Base-by-base conservation (phyloP, 768 basidiomycete species). In the Leccinum sublutescens region DNA sequence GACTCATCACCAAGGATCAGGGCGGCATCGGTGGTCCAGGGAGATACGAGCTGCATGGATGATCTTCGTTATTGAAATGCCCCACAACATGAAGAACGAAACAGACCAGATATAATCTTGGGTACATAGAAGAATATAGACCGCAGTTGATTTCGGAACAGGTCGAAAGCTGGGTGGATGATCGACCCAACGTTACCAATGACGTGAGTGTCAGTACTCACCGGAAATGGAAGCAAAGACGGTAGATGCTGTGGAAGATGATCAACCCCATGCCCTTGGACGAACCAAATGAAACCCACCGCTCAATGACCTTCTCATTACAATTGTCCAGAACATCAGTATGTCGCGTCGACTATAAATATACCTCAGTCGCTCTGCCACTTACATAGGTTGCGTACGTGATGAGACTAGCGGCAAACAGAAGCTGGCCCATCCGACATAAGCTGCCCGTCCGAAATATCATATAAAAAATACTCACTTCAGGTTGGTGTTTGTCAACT, bases 211-310 rank as follows among this genome's bases (percentile, higher is more conserved):
- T 31, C 12, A 11, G 10, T 56, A 36, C 33, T 33, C 34, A 56
- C 55, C 55, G 1, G 55, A 56, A 52, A 56, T 56, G 25, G 55
- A 51, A 27, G 55, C 55, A 29, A 56, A 56, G 25, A 56, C 23
- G 8, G 33, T 56, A 8, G 55, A 56, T 27, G 49, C 55, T 56
- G 21, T 34, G 19, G 36, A 12, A 34, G 7, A 36, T 27, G 5
- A 17, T 29, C 7, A 40, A 27, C 47, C 23, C 9, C 47, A 23
- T 50, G 8, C 15, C 17, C 6, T 6, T 11, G 29, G n/a, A 36
- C n/a, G 27, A 15, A 36, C 4, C 11, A 38, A 15, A 15, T 1
- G 25, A 14, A 17, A 56, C 55, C 9, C 36, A 17, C 55, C 55
- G 10, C 55, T 56, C 8, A 38, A 19, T 14, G 55, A 36, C 49